Base-by-base conservation (phyloP, 2,329 filamentous ascomycete genomes). In the Alternaria postmessia region DNA sequence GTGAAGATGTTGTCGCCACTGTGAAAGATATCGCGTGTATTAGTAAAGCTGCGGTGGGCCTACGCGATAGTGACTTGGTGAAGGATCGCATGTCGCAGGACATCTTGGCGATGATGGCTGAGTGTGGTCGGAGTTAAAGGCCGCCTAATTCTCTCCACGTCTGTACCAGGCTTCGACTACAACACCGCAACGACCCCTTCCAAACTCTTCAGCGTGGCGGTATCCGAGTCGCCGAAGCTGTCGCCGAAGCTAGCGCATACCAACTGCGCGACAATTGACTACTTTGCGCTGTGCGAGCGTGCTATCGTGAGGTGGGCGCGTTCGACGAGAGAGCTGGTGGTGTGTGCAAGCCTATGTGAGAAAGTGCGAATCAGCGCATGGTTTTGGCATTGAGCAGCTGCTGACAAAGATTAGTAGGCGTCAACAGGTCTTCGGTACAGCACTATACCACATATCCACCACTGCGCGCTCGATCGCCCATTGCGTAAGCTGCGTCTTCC, bases 91-190 rank as follows among this genome's bases (percentile, higher is more conserved):
- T 26, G 30, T 36, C 48, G 34, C 34, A 56, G 48, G 47, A 36
- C 41, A 22, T 24, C 62, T 64, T 64, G 62, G 62, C 62, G 34
- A 44, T 42, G 28, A 53, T 61, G 34, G 42, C 26, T 56, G 51
- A 57, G 44, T 26, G 34, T 61, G 38, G 54, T 62, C 63, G 66
- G 66, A 69, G 60, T 69, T 68, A 64, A 70, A 61, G 54, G 49
- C 59, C 49, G 61, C 59, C 55, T 62, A 59, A 63, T 57, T 57
- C 60, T 67, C 56, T 55, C 48, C 57, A 34, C 39, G 57, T 47
- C 56, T 36, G 48, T 42, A 56, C 42, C 54, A 22, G 43, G 24
- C 44, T 46, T 47, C 36, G 48, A 57, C 54, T 51, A 11, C 58
- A 38, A 54, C 60, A 55, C 42, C 52, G 39, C 47, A 41, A 44